phyloP scores from a whole-genome alignment of 441 rosid genomes.

The Pelargonium citronellum region DNA sequence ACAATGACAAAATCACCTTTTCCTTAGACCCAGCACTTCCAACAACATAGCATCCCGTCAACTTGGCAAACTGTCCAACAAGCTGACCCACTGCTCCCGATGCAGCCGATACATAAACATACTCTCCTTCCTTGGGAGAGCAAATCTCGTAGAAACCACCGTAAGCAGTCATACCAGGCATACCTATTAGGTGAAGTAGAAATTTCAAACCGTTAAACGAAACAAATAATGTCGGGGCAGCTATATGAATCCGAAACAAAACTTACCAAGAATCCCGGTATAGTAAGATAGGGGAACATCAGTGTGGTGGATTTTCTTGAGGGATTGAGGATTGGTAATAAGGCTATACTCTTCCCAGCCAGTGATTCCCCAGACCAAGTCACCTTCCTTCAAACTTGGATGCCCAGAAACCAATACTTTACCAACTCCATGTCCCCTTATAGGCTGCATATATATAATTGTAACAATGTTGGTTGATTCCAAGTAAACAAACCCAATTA shows the following conservation, averaged over 20 bases:
- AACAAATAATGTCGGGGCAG: too few species aligned
- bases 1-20: background rate
- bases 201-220: too few species aligned
- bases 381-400: background rate
- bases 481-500: background rate
- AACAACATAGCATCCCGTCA: constrained; percentile 3
- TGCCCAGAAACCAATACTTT: background rate
- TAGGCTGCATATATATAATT: background rate
- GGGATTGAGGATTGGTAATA: background rate
- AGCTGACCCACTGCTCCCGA: constrained; percentile 30
- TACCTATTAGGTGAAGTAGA: constrained; percentile 21
- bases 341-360: background rate
- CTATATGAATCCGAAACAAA: too few species aligned
- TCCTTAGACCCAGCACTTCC: background rate
- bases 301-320: background rate
- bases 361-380: background rate
- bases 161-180: constrained; percentile 44
- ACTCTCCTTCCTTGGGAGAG: constrained; percentile 40
- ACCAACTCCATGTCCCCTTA: background rate
- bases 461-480: too few species aligned
- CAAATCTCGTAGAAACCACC: constrained; percentile 39
- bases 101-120: background rate
- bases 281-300: background rate
- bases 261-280: constrained; percentile 1
- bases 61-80: constrained; percentile 45